Percentiles rank a stretch among this genome's conserved stretches.
phyloP scores from a whole-genome alignment of 108 stramenopile genomes.

The Fistulifera solaris region DNA sequence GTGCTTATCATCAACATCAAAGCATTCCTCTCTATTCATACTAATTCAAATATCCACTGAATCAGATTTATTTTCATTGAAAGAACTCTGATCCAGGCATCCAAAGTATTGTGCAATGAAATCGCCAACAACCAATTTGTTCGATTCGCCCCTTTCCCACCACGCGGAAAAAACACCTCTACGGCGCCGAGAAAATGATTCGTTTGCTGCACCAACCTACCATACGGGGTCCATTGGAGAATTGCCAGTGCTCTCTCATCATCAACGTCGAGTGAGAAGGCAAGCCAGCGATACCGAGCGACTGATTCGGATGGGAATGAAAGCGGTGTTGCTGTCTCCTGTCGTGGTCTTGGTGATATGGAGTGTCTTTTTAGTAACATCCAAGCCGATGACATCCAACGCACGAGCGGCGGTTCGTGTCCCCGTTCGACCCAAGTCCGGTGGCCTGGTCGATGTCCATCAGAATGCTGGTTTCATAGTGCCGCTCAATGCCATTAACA shows the following conservation, averaged over 20 bases:
- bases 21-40: too few relatives aligned
- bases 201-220: constrained; percentile 1
- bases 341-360: constrained; percentile 27
- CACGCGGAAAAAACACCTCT: background rate
- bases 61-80: too few relatives aligned
- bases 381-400: background rate
- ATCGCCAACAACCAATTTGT: constrained; percentile 2
- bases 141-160: background rate
- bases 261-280: background rate
- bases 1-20: background rate
- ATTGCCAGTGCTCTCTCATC: background rate
- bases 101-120: too few relatives aligned
- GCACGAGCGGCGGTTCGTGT: background rate
- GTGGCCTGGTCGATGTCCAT: background rate
- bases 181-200: background rate
- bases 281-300: constrained; percentile 1
- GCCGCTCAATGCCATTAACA: background rate
- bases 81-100: too few relatives aligned
- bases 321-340: constrained; percentile 24
- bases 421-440: background rate
- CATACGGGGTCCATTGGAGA: background rate
- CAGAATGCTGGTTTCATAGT: background rate
- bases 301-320: constrained; percentile 22
- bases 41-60: too few relatives aligned
- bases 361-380: constrained; percentile 10